Conservation (phyloP, 768 basidiomycete species). For the Tephrocybe sp. region DNA sequence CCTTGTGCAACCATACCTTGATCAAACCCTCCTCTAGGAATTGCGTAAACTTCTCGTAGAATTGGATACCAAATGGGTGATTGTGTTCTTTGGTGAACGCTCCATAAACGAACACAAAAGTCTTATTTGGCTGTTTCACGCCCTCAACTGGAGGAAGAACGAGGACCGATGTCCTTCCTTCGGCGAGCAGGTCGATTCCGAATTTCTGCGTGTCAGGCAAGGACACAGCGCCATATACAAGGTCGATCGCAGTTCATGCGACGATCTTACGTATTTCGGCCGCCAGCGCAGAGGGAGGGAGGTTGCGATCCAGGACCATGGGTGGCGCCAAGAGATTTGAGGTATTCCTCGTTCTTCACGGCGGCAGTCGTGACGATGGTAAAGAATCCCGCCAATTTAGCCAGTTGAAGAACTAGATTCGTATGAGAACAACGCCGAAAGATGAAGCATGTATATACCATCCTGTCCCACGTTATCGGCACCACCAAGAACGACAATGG, state of each 20-base stretch:
- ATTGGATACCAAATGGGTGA: constrained; percentile 6
- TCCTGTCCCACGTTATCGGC: constrained; percentile 37
- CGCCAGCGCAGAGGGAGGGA: background rate
- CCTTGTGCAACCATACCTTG: background rate
- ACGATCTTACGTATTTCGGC: constrained; percentile 18
- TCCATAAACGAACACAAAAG: constrained; percentile 3
- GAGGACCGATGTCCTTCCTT: constrained; percentile 34
- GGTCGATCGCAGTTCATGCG: background rate
- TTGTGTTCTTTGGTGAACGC: constrained; percentile 6
- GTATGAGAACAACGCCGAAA: too few relatives aligned
- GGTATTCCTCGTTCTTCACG: constrained; percentile 18
- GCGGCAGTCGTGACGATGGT: constrained; percentile 36
- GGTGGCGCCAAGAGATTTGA: constrained; percentile 38
- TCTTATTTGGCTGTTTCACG: constrained; percentile 6
- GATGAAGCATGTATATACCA: constrained; percentile 17
- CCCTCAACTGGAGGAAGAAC: constrained; percentile 23
- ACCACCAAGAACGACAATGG: constrained; percentile 37
- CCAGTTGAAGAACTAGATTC: constrained; percentile 30
- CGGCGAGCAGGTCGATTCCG: constrained; percentile 34
- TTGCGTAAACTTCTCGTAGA: constrained; percentile 5
- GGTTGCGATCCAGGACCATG: constrained; percentile 28
- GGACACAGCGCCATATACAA: too few relatives aligned
- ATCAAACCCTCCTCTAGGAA: background rate
- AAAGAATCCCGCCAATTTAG: constrained; percentile 36
- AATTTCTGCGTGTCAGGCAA: constrained; percentile 36